Percentiles rank a stretch among this genome's conserved stretches.
Evolutionary conservation across 192 early-diverging fungal genomes (phyloP).

Genomic region (Glomus cerebriforme): DNA sequence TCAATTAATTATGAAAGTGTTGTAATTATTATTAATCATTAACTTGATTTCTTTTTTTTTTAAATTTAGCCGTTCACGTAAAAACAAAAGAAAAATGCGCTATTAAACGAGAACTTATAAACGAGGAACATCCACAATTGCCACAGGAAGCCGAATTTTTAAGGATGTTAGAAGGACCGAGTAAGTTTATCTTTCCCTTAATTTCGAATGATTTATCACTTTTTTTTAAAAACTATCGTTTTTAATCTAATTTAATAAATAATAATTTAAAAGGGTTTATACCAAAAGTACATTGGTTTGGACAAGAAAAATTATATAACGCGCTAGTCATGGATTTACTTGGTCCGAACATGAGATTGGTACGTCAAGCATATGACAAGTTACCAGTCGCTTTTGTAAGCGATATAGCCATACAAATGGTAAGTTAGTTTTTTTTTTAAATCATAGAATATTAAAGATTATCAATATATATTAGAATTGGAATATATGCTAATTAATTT

Average conservation of each 20-base stretch:
- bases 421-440: conserved; percentile 29
- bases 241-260: too few relatives aligned
- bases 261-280: conserved; percentile 43
- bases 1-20: too few relatives aligned
- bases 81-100: conserved; percentile 49
- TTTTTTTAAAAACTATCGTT: not conserved
- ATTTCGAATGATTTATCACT: not conserved
- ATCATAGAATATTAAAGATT: not conserved
- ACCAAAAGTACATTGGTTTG: conserved; percentile 57
- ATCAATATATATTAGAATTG: not conserved
- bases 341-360: conserved; percentile 54
- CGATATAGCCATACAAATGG: conserved; percentile 58
- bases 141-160: conserved; percentile 52
- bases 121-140: conserved; percentile 48
- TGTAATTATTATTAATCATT: not conserved
- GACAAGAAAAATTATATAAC: conserved; percentile 49
- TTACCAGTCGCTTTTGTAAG: conserved; percentile 48
- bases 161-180: conserved; percentile 45
- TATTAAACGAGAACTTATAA: conserved; percentile 51
- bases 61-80: conserved; percentile 45
- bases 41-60: not conserved
- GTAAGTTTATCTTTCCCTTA: conserved; percentile 41
- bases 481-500: not conserved
- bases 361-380: conserved; percentile 44
- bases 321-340: conserved; percentile 58